Base-by-base conservation (phyloP, 768 basidiomycete species). In the Lentinula sp. region DNA sequence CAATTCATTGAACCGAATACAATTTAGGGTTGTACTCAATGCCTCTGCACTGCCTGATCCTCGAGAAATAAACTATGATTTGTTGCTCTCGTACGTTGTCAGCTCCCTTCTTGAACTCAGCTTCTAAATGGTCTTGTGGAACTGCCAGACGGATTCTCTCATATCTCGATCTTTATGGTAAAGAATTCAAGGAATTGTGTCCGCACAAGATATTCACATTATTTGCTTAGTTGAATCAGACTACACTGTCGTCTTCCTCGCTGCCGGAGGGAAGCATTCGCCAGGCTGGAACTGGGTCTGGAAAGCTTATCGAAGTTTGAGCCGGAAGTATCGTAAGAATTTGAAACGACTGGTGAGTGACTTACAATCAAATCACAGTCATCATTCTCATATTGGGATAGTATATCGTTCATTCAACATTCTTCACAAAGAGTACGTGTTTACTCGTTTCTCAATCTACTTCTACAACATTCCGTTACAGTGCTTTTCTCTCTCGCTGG, bases 201-300 rank as follows among this genome's bases (percentile, higher is more conserved):
- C 13, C 7, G 3, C 37, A 39, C 28, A 28, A 28, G 35, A 20
- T n/a, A 55, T 42, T 46, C 35, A 37, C 28, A 35, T 52, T n/a
- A 48, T 39, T 18, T 28, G 1, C 28, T 28, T 64, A 93, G 93
- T 93, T 62, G 91, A 94, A 70, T 87, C 90, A 33, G 93, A 95
- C 73, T 95, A 95, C 66, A 88, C 90, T 2, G 86, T 94, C 20
- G 83, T 93, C 4, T 93, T 93, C 73, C 90, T 95, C 64, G 90
- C 92, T 32, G 88, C 92, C 1, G 93, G 91, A 28, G 84, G 84
- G 6, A 78, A 76, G 63, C 78, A 93, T 73, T 81, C 85, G 2
- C 93, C 93, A 5, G 81, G 82, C 28, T 93, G 91, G 91, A 90
- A 86, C 65, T 95, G 93, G 93, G 82, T 95, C 9, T 94, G 92